phyloP scores from a whole-genome alignment of 192 early-diverging fungal species.

The Podila horticola region DNA sequence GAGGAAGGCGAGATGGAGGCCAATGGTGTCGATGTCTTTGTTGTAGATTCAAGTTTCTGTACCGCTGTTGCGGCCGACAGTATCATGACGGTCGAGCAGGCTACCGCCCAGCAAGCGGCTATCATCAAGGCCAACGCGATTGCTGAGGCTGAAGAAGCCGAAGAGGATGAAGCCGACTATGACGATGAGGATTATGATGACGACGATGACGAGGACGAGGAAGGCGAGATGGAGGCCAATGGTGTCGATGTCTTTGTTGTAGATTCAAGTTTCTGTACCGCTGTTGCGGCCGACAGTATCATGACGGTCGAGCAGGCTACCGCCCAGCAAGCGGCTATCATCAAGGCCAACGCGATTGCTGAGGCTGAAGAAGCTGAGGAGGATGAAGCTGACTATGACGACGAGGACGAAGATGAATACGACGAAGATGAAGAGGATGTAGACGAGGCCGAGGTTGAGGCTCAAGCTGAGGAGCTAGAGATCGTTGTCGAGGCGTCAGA shows the following conservation, averaged over 20 bases:
- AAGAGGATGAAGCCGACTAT: background rate
- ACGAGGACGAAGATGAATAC: background rate
- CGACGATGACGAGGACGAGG: background rate
- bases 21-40: conserved; percentile 7
- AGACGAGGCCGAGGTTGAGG: background rate
- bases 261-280: background rate
- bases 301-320: conserved; percentile 3
- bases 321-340: conserved; percentile 7
- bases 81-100: background rate
- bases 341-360: conserved; percentile 2
- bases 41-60: background rate
- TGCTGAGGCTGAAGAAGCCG: background rate
- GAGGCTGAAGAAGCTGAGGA: conserved; percentile 2
- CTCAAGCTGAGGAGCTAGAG: background rate
- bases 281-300: background rate
- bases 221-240: background rate
- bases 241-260: conserved; percentile 4
- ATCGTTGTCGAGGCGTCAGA: background rate
- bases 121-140: conserved; percentile 6
- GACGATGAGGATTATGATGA: background rate
- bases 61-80: background rate
- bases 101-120: conserved; percentile 3
- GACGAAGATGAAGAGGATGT: background rate
- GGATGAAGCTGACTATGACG: background rate
- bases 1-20: background rate